Conservation (phyloP, 139 green algal genomes). For the Pseudopediastrum boryanum region DNA sequence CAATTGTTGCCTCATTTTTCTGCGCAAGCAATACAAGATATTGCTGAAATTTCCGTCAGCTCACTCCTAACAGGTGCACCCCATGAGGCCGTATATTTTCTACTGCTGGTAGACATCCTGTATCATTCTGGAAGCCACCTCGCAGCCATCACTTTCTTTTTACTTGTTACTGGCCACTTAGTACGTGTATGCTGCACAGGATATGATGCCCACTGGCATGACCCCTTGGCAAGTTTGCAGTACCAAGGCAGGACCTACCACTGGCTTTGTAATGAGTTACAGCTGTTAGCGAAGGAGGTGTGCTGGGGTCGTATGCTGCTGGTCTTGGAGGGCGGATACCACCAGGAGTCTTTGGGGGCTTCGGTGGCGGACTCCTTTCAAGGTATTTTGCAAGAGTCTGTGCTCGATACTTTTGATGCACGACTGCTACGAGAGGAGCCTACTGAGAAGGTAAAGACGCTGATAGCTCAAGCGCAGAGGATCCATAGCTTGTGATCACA, state of each 20-base stretch:
- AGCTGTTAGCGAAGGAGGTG: conserved; percentile 61
- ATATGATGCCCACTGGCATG: conserved; percentile 90
- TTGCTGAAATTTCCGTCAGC: background rate
- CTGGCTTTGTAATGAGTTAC: conserved; percentile 45
- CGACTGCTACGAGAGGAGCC: conserved; percentile 48
- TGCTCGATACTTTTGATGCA: background rate
- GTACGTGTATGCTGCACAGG: no score
- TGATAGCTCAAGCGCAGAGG: conserved; percentile 26
- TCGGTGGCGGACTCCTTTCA: conserved; percentile 77
- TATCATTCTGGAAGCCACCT: background rate
- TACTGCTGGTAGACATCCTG: background rate
- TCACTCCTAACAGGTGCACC: background rate
- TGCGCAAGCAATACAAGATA: background rate
- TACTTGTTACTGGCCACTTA: conserved; percentile 31
- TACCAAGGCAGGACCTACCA: conserved; percentile 79
- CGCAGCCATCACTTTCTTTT: conserved; percentile 8
- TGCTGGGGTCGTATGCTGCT: conserved; percentile 79
- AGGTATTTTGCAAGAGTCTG: conserved; percentile 57
- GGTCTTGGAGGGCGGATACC: conserved; percentile 91
- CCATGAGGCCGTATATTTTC: background rate
- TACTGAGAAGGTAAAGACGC: conserved; percentile 27
- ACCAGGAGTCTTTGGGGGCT: conserved; percentile 69
- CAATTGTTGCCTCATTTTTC: no score
- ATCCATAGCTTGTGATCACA: conserved; percentile 34
- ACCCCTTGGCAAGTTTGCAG: conserved; percentile 85